These are phyloP conservation scores for Pseudevernia furfuracea DNA, from an alignment of 495 filamentous ascomycete species.

Conservation along the genomic window DNA sequence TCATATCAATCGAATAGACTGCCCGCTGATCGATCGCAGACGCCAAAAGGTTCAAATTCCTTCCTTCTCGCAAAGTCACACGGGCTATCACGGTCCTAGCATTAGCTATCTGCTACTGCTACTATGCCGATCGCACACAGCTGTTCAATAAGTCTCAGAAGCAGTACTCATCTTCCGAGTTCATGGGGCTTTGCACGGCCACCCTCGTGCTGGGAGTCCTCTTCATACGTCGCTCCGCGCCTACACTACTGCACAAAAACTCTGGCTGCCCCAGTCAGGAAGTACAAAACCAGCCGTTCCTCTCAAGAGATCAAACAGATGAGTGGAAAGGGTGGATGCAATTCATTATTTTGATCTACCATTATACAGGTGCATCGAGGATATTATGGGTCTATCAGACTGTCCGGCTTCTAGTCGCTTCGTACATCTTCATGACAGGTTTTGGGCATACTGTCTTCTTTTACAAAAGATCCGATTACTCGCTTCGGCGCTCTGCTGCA, in stretches of 20 bases:
- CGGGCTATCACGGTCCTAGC: conserved; percentile 33
- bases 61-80: conserved; percentile 23
- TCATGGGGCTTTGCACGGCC: conserved; percentile 32
- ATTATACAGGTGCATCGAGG: conserved; percentile 48
- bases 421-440: conserved; percentile 55
- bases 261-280: neutral
- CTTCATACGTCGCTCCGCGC: conserved; percentile 29
- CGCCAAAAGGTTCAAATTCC: conserved; percentile 10
- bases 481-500: conserved; percentile 38
- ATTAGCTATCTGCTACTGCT: conserved; percentile 43
- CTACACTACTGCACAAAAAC: conserved; percentile 3
- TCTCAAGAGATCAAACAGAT: conserved; percentile 49
- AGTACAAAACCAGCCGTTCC: conserved; percentile 31
- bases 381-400: conserved; percentile 46
- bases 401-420: conserved; percentile 48
- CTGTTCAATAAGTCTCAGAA: conserved; percentile 51
- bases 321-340: conserved; percentile 65
- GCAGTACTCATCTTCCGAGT: conserved; percentile 37
- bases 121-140: conserved; percentile 48
- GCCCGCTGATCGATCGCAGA: conserved; percentile 1
- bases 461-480: conserved; percentile 47
- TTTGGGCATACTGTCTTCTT: conserved; percentile 54
- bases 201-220: conserved; percentile 35
- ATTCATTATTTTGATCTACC: conserved; percentile 48
- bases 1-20: neutral